phyloP scores from a whole-genome alignment of 768 basidiomycete genomes.

The Russula sp. region DNA sequence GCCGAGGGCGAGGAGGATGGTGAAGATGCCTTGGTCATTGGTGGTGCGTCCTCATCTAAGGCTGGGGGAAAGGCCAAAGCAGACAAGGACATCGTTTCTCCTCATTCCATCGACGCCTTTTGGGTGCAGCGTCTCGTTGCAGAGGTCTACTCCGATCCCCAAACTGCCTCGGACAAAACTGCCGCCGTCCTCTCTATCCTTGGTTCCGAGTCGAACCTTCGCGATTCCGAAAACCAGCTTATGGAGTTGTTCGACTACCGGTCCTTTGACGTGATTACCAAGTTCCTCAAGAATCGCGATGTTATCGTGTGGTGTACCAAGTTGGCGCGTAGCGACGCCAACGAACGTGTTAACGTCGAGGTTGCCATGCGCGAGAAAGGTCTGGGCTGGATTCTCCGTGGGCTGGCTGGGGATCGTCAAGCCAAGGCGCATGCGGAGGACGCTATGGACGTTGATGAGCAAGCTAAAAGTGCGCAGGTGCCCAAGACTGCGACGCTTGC shows the following conservation, averaged over 20 bases:
- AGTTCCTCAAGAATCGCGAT: constrained; percentile 92
- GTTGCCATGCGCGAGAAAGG: constrained; percentile 98
- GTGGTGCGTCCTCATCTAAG: constrained; percentile 50
- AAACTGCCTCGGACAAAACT: constrained; percentile 90
- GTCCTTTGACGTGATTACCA: constrained; percentile 82
- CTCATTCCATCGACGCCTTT: constrained; percentile 91
- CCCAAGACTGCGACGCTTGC: constrained; percentile 82
- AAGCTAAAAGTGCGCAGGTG: constrained; percentile 37
- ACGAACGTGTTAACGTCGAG: constrained; percentile 88
- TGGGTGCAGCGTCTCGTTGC: constrained; percentile 96
- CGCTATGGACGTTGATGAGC: constrained; percentile 76
- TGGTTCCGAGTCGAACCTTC: constrained; percentile 75
- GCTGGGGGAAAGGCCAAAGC: constrained; percentile 42
- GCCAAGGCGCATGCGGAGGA: constrained; percentile 43
- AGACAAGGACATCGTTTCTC: constrained; percentile 77
- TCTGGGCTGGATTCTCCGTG: constrained; percentile 90
- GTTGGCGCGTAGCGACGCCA: constrained; percentile 79
- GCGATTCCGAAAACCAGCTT: constrained; percentile 91
- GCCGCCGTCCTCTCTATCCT: constrained; percentile 76
- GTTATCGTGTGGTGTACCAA: constrained; percentile 98
- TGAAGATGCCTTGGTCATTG: constrained; percentile 73
- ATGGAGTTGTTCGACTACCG: constrained; percentile 96
- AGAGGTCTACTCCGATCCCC: constrained; percentile 87
- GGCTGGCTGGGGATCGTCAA: constrained; percentile 76
- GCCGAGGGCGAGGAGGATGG: constrained; percentile 45